phyloP scores from a whole-genome alignment of 1,139 yeast species.

The Blastobotrys apis region DNA sequence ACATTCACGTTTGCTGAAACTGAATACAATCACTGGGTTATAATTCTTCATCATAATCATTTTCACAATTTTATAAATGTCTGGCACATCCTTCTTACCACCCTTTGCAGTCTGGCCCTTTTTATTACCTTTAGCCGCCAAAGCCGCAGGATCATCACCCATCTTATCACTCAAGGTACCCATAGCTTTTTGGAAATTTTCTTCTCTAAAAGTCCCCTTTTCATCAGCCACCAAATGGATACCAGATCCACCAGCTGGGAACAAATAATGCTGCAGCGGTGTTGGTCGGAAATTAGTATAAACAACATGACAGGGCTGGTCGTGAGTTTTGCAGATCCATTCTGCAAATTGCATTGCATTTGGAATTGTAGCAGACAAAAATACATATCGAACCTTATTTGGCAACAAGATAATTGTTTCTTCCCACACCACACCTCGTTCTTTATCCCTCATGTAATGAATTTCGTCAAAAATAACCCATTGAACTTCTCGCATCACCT shows the following conservation, averaged over 20 bases:
- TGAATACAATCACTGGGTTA: slow-evolving; percentile 96
- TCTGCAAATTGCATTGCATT: slow-evolving; percentile 98
- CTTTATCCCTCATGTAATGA: slow-evolving; percentile 92
- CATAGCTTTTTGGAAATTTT: slow-evolving; percentile 98
- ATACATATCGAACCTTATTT: slow-evolving; percentile 67
- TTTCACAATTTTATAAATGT: slow-evolving; percentile 92
- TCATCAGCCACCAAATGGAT: slow-evolving; percentile 97
- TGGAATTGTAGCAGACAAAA: slow-evolving; percentile 87
- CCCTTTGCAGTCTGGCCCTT: slow-evolving; percentile 88
- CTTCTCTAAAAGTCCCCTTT: slow-evolving; percentile 92
- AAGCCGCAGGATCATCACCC: slow-evolving; percentile 78
- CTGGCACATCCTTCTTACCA: slow-evolving; percentile 66
- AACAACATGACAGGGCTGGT: slow-evolving; percentile 97
- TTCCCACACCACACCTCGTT: slow-evolving; percentile 99
- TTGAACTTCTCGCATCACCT: slow-evolving; percentile 92
- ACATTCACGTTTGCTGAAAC: slow-evolving; percentile 94
- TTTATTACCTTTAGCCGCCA: slow-evolving; percentile 38
- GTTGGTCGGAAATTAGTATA: slow-evolving; percentile 99
- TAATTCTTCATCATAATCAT: slow-evolving; percentile 96
- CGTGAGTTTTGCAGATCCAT: slow-evolving; percentile 94
- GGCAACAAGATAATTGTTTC: slow-evolving; percentile 95
- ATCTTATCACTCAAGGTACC: slow-evolving; percentile 75
- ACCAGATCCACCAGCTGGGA: slow-evolving; percentile 97
- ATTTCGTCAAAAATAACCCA: slow-evolving; percentile 97
- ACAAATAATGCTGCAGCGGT: slow-evolving; percentile 92